Evolutionary conservation across 371 early-diverging fungal genomes (phyloP), one percentile per base, ranked within the genome.

Genomic region (Dichotomocladium elegans): DNA sequence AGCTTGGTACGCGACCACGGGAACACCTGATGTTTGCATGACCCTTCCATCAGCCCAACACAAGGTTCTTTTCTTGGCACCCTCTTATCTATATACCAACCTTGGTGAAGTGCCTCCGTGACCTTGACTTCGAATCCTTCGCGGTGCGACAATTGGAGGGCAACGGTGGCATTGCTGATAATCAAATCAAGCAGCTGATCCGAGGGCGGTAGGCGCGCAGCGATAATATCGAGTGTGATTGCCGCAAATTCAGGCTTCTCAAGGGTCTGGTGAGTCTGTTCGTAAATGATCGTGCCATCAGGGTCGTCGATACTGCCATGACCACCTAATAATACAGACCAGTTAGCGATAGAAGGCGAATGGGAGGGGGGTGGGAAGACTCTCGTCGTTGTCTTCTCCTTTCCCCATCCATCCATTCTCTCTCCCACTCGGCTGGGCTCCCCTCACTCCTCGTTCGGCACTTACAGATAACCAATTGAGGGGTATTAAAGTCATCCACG

Each of bases 121-220:
- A 94, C 89, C 70, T 94, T 92, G 74, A 94, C 83, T 66, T 94
- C 93, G 43, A 91, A 92, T 14, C 92, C 94, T 74, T 92, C 92
- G 33, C 90, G 79, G 37, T 83, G 83, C 1, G 90, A 90, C 7
- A 92, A 74, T 68, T 94, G 94, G 24, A 90, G 66, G 5, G 88
- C 85, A 27, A 87, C 78, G 55, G 80, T 60, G 4, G 91, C 85
- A 19, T 84, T 80, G 21, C 85, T 66, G 26, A 92, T 47, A 17
- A 92, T 61, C 44, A 86, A 69, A 58, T 92, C 87, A 10, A 92
- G 71, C 27, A 92, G 72, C 68, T 92, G 92, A 66, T 94, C 93
- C 8, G 83, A 86, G 0, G 90, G 87, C 0, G 90, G 92, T 12
- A 91, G 57, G 3, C 87, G 74, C 1, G 77, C 78, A 6, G 81